These are phyloP conservation scores for Rhizopus delemar DNA, from an alignment of 371 early-diverging fungal species.

Conservation along the genomic window DNA sequence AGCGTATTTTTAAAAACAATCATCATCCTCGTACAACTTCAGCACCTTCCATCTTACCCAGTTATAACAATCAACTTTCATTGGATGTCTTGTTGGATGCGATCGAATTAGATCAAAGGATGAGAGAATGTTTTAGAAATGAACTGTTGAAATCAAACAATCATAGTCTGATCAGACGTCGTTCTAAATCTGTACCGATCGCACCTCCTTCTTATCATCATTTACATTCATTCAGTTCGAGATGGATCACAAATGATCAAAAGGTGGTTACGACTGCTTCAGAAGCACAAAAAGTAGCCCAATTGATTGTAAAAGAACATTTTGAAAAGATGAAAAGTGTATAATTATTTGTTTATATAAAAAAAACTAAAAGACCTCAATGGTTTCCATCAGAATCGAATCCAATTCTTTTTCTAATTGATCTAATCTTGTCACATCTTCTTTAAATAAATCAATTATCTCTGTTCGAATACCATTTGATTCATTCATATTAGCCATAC, in stretches of 20 bases:
- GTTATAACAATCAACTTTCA: conserved; percentile 27
- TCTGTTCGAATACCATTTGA: conserved; percentile 31
- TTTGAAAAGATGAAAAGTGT: conserved; percentile 24
- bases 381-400: conserved; percentile 36
- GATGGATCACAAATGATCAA: conserved; percentile 13
- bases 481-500: conserved; percentile 21
- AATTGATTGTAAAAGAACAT: conserved; percentile 29
- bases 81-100: conserved; percentile 45
- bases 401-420: conserved; percentile 50
- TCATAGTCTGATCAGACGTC: conserved; percentile 21
- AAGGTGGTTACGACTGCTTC: conserved; percentile 17
- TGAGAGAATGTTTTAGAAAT: conserved; percentile 41
- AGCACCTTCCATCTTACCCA: conserved; percentile 36
- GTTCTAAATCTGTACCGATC: conserved; percentile 47
- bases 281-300: conserved; percentile 26
- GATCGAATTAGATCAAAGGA: conserved; percentile 49
- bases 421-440: conserved; percentile 37
- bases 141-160: conserved; percentile 38
- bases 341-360: conserved; percentile 1
- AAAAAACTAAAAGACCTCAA: conserved; percentile 22
- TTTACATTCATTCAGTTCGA: conserved; percentile 21
- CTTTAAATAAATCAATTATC: conserved; percentile 40
- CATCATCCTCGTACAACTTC: conserved; percentile 38
- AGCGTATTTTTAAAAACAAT: conserved; percentile 3
- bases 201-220: conserved; percentile 30